Conservation (phyloP, 2,329 filamentous ascomycete species). For the Alternaria gaisen region DNA sequence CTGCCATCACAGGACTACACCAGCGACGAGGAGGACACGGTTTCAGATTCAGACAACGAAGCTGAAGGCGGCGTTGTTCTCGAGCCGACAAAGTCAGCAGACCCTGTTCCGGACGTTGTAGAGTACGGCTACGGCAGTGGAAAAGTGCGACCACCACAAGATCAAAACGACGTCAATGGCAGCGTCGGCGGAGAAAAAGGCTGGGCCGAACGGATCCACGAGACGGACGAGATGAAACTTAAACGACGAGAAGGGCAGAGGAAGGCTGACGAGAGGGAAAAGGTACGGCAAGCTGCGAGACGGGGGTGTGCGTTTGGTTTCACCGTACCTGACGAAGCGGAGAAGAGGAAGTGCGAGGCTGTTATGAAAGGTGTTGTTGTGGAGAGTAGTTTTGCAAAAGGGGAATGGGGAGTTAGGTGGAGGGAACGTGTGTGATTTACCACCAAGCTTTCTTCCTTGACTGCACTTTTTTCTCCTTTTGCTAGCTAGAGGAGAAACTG, state of each 20-base stretch:
- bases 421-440: conserved; percentile 53
- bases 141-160: conserved; percentile 53
- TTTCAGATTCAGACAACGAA: conserved; percentile 28
- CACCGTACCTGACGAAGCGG: conserved; percentile 32
- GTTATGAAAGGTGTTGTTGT: conserved; percentile 67
- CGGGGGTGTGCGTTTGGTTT: conserved; percentile 67
- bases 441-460: too few species aligned
- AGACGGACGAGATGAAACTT: conserved; percentile 61
- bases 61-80: conserved; percentile 26
- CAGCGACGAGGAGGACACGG: conserved; percentile 25
- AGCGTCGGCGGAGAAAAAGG: conserved; percentile 66
- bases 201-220: conserved; percentile 60
- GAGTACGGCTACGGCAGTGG: conserved; percentile 42
- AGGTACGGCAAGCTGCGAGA: conserved; percentile 70
- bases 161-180: conserved; percentile 63
- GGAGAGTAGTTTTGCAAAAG: conserved; percentile 69
- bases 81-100: conserved; percentile 7
- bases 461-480: too few species aligned
- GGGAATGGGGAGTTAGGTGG: conserved; percentile 68
- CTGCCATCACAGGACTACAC: conserved; percentile 4
- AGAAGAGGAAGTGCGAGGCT: conserved; percentile 63
- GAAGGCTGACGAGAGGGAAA: conserved; percentile 62
- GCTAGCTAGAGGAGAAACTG: not conserved
- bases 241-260: conserved; percentile 61
- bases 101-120: conserved; percentile 20